Conservation (phyloP, 306 rosid genomes). For the Lathyrus oleraceus region DNA sequence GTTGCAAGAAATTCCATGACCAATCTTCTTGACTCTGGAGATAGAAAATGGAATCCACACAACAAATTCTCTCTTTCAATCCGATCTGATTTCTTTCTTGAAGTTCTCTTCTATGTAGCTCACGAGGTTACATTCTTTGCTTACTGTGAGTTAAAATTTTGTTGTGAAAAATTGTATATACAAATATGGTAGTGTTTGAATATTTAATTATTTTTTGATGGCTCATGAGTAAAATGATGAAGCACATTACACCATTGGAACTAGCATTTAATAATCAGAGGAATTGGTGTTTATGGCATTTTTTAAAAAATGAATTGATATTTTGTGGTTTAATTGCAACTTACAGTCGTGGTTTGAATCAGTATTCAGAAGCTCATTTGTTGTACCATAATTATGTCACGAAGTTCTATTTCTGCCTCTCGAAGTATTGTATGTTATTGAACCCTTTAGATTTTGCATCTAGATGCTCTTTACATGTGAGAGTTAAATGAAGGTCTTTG, state of each 20-base stretch:
- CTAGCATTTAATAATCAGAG: slow-evolving; percentile 8
- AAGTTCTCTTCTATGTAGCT: background rate
- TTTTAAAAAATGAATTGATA: slow-evolving; percentile 13
- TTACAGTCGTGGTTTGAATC: slow-evolving; percentile 17
- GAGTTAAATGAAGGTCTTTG: slow-evolving; percentile 8
- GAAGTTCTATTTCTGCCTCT: slow-evolving; percentile 25
- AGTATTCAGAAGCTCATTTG: slow-evolving; percentile 10
- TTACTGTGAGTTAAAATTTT: slow-evolving; percentile 13
- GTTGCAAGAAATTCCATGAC: slow-evolving; percentile 8
- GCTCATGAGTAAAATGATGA: background rate
- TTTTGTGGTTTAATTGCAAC: slow-evolving; percentile 5
- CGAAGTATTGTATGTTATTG: slow-evolving; percentile 5
- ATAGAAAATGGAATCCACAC: background rate
- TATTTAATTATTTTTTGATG: background rate
- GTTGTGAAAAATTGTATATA: background rate
- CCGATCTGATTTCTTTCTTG: background rate
- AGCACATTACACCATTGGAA: background rate
- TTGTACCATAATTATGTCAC: background rate
- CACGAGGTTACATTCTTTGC: slow-evolving; percentile 1
- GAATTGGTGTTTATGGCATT: slow-evolving; percentile 6
- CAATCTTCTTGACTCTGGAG: background rate
- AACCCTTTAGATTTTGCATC: slow-evolving; percentile 14
- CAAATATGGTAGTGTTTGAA: background rate
- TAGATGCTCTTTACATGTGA: slow-evolving; percentile 17
- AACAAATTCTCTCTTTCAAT: background rate